Base-by-base conservation (phyloP, 1,139 yeast species). In the Blastobotrys proliferans region DNA sequence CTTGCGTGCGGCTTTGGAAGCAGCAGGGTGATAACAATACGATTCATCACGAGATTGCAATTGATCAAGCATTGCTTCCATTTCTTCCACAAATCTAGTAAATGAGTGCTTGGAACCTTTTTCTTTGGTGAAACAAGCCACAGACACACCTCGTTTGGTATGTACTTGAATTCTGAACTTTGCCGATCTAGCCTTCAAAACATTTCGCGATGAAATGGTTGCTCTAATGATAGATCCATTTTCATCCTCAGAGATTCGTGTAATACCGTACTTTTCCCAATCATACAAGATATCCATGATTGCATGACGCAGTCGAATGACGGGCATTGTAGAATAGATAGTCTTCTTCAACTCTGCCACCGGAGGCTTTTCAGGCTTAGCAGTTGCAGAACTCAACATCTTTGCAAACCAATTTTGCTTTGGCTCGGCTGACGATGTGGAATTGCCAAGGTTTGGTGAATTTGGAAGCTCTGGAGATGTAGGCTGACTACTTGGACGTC, bases 331-430 rank as follows among this genome's bases (percentile, higher is more conserved):
- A 4, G 66, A 58, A 35, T 54, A 51, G 22, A 63, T 50, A 0
- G 60, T 50, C 47, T 54, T 55, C 16, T 25, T 25, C 32, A 33
- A 17, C 19, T 38, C 37, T 6, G 14, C 27, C 9, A 14, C 20
- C n/a, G 34, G 30, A 9, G 30, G 30, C 14, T 27, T 27, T n/a
- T 13, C 8, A 5, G 6, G 34, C 34, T 30, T 30, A n/a, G 34
- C 9, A 8, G 34, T 16, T 6, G 18, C 9, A 6, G 39, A 35
- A 6, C 24, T 44, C 29, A 66, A 54, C 53, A 66, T 54, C 49
- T 64, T 65, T 63, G 66, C 58, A 51, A 66, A 63, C 70, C 70
- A 66, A 45, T 62, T 65, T 51, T 66, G 69, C 44, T 55, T 56
- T 48, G 58, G 51, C 50, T 62, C 60, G 19, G 34, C 13, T 26